A percentile compares a stretch with the other conserved stretches of the same genome.
Conservation (phyloP, 164 flowering plant genomes). For the Stephania yunnanensis region DNA sequence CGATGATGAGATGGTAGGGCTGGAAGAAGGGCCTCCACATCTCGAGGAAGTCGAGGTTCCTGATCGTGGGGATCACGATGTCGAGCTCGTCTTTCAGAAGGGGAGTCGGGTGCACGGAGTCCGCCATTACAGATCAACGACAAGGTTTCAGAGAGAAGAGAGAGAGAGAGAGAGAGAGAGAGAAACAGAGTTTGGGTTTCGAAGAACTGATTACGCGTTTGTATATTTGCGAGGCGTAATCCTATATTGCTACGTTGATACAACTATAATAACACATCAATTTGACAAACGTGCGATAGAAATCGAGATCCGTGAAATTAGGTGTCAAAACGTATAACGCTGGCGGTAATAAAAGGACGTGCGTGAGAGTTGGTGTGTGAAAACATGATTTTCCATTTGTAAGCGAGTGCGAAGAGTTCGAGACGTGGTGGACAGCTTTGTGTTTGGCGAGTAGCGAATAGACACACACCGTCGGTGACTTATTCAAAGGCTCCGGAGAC, state of each 20-base stretch:
- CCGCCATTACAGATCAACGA: background rate
- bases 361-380: too few relatives aligned
- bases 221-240: background rate
- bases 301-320: too few relatives aligned
- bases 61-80: slow-evolving; percentile 76
- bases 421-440: slow-evolving; percentile 2
- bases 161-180: background rate
- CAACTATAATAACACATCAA: too few relatives aligned
- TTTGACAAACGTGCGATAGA: too few relatives aligned
- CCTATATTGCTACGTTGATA: too few relatives aligned
- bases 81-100: slow-evolving; percentile 72
- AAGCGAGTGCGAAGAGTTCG: slow-evolving; percentile 11
- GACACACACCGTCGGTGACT: background rate
- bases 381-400: background rate
- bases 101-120: slow-evolving; percentile 28
- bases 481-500: slow-evolving; percentile 19
- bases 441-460: background rate
- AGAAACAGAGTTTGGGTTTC: background rate
- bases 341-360: too few relatives aligned
- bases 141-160: background rate
- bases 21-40: slow-evolving; percentile 86
- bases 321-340: too few relatives aligned
- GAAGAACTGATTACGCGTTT: background rate
- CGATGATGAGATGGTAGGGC: slow-evolving; percentile 72
- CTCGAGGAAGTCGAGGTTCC: slow-evolving; percentile 79